Evolutionary conservation across 208 protist genomes (phyloP).

Genomic region (Wallacemonas collosoma): DNA sequence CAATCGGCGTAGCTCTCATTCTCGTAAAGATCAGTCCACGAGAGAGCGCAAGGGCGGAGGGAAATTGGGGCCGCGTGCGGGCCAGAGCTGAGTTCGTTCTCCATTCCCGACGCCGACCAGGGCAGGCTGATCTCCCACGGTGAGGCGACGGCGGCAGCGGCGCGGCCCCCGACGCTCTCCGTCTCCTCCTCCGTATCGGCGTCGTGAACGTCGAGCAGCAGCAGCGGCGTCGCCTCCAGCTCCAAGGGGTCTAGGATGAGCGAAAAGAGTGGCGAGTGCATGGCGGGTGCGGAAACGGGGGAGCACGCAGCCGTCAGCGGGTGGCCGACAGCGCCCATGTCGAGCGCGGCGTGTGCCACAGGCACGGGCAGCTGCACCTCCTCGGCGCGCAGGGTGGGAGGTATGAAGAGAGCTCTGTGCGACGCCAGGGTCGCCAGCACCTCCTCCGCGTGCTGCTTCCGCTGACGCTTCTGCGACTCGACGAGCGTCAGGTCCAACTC

Average conservation of each 20-base stretch:
- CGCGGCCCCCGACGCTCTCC: conserved; percentile 3
- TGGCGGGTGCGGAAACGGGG: conserved; percentile 21
- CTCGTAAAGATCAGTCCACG: conserved; percentile 1
- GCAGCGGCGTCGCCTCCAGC: conserved; percentile 22
- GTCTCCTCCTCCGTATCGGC: conserved; percentile 19
- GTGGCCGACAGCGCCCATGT: not conserved
- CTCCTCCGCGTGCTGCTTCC: conserved; percentile 33
- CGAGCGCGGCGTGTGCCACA: not conserved
- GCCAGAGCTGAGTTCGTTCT: not conserved
- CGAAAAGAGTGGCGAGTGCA: conserved; percentile 29
- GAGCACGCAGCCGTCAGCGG: conserved; percentile 25
- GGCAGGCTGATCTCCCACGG: conserved; percentile 14
- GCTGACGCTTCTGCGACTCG: conserved; percentile 38
- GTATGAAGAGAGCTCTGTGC: conserved; percentile 39
- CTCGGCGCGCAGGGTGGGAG: conserved; percentile 25
- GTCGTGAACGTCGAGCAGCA: conserved; percentile 16
- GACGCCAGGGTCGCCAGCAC: conserved; percentile 32
- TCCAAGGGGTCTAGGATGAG: conserved; percentile 14
- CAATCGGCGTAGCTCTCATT: not conserved
- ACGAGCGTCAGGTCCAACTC: conserved; percentile 37
- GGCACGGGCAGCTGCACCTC: conserved; percentile 11
- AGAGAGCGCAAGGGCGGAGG: not conserved
- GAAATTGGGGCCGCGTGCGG: not conserved
- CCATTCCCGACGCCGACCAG: not conserved
- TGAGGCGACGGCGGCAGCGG: not conserved